Conservation (phyloP, 2,329 filamentous ascomycete genomes). For the Claviceps monticola region DNA sequence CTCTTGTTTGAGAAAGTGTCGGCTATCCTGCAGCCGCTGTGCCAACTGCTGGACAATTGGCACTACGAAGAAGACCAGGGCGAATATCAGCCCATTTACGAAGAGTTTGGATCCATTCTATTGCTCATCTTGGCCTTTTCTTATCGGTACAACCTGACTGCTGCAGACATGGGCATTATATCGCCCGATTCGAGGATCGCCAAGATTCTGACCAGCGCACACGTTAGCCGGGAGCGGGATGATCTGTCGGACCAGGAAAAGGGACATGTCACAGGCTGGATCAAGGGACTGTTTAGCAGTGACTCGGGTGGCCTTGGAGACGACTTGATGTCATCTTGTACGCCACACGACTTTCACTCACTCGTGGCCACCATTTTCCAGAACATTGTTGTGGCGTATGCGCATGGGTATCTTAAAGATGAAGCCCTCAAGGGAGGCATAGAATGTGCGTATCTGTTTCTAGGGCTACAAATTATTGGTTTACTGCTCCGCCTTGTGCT, state of each 20-base stretch:
- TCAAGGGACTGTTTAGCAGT: conserved; percentile 61
- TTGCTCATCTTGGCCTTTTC: conserved; percentile 60
- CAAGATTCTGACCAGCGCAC: conserved; percentile 47
- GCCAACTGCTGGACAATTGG: conserved; percentile 65
- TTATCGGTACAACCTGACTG: conserved; percentile 57
- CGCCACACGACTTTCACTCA: conserved; percentile 70
- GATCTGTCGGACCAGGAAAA: conserved; percentile 52
- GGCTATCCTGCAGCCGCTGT: conserved; percentile 59
- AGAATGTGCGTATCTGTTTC: conserved; percentile 44
- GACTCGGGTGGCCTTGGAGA: conserved; percentile 63
- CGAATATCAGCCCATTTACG: conserved; percentile 74
- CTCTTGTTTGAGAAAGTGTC: conserved; percentile 60
- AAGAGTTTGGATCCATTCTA: conserved; percentile 69
- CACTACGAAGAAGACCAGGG: conserved; percentile 70
- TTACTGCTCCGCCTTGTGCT: neutral
- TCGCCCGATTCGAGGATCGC: conserved; percentile 52
- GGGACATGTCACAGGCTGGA: conserved; percentile 58
- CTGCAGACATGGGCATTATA: conserved; percentile 48
- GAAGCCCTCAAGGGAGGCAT: conserved; percentile 61
- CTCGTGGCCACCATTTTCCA: conserved; percentile 65
- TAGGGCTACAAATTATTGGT: no score
- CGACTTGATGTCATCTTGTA: conserved; percentile 68
- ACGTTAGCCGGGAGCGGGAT: conserved; percentile 40
- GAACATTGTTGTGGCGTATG: conserved; percentile 58
- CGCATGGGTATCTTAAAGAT: conserved; percentile 49